phyloP scores from a whole-genome alignment of 805 yeast genomes.

The Monosporozyma unispora region DNA sequence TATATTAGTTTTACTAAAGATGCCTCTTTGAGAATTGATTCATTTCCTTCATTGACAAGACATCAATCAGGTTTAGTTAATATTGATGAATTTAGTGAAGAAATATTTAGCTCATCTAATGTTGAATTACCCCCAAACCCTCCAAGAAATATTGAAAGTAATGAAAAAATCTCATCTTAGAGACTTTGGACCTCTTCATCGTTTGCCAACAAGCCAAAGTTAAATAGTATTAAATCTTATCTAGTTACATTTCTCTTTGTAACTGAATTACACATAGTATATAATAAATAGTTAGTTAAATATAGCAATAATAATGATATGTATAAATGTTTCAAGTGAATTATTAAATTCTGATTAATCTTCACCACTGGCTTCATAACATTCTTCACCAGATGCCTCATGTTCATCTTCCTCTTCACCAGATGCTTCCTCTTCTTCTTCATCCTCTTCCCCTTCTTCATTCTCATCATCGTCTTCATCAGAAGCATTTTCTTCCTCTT shows the following conservation, averaged over 20 bases:
- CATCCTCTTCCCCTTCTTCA: background rate
- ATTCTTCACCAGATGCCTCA: background rate
- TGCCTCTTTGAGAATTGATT: constrained; percentile 13
- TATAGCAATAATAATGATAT: background rate
- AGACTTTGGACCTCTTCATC: background rate
- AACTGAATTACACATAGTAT: background rate
- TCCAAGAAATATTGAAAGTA: background rate
- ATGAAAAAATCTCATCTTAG: background rate
- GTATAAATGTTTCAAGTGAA: background rate
- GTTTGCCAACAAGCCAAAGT: background rate
- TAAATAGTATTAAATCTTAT: background rate
- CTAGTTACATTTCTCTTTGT: background rate
- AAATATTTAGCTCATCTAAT: background rate
- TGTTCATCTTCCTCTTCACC: background rate
- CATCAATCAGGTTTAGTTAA: background rate
- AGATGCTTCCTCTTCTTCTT: background rate
- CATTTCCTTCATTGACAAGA: constrained; percentile 10
- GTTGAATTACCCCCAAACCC: background rate
- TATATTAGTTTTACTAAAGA: constrained; percentile 15
- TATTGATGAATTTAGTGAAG: background rate
- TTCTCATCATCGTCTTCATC: background rate
- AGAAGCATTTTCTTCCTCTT: background rate
- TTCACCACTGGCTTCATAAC: background rate
- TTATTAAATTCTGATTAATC: background rate
- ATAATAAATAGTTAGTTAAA: background rate